A percentile compares a stretch with the other conserved stretches of the same genome.
phyloP scores from a whole-genome alignment of 1,284 basidiomycete genomes.

The Heliocybe sulcata region DNA sequence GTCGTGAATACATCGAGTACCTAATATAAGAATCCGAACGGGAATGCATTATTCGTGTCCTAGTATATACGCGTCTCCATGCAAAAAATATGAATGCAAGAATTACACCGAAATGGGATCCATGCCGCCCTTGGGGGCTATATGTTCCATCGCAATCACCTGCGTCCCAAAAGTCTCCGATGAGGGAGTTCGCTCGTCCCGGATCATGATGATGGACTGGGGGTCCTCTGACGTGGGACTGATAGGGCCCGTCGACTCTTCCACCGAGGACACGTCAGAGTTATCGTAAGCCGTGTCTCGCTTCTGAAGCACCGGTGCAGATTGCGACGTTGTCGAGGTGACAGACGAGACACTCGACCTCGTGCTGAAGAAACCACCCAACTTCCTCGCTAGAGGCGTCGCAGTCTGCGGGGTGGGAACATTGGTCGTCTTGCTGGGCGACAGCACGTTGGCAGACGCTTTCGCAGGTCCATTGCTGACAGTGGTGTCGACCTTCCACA shows the following conservation, averaged over 20 bases:
- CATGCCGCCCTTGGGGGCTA: neutral
- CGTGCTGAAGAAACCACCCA: conserved; percentile 63
- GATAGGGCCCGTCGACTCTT: conserved; percentile 25
- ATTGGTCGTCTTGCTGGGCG: conserved; percentile 14
- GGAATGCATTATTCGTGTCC: neutral
- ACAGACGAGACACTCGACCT: conserved; percentile 41
- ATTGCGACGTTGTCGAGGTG: conserved; percentile 13
- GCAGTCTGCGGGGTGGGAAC: conserved; percentile 13
- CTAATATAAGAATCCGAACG: neutral
- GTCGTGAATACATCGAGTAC: neutral
- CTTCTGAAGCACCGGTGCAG: conserved; percentile 8
- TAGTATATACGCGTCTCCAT: neutral
- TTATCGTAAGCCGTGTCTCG: conserved; percentile 25
- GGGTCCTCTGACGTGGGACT: conserved; percentile 24
- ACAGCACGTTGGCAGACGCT: conserved; percentile 1
- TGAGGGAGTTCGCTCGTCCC: conserved; percentile 1
- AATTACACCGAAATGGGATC: neutral
- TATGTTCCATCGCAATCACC: neutral
- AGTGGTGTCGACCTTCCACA: conserved; percentile 47
- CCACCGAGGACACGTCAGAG: conserved; percentile 28
- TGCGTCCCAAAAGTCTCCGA: neutral
- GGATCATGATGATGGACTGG: conserved; percentile 13
- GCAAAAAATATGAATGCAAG: neutral
- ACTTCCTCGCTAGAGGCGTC: conserved; percentile 39
- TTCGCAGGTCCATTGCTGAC: conserved; percentile 13